A percentile compares a stretch with the other conserved stretches of the same genome.
phyloP scores from a whole-genome alignment of 2,329 filamentous ascomycete genomes.

The Bipolaris sorokiniana region DNA sequence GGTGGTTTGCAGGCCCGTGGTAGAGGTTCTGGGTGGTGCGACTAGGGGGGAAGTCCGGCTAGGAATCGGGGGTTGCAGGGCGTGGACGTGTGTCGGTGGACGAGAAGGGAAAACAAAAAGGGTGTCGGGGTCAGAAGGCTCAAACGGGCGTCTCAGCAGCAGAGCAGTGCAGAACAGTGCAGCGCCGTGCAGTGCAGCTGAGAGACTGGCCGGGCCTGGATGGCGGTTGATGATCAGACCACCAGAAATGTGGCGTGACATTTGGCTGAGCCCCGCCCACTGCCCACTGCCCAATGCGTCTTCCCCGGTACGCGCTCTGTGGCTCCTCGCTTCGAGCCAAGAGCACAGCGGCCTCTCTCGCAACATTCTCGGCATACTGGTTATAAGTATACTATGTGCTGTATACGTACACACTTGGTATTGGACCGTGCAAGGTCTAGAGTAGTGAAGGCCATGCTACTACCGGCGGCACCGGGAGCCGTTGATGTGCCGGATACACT shows the following conservation, averaged over 20 bases:
- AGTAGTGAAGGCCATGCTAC: too few relatives aligned
- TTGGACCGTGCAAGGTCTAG: too few relatives aligned
- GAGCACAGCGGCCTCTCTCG: neutral
- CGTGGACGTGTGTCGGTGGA: constrained; percentile 4
- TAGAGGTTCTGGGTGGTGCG: constrained; percentile 7
- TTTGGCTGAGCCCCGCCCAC: constrained; percentile 26
- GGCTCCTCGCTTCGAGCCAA: neutral
- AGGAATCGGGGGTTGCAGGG: constrained; percentile 23
- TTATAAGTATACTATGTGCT: neutral
- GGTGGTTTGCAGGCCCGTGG: constrained; percentile 12
- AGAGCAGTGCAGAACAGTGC: constrained; percentile 12
- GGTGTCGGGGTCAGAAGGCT: constrained; percentile 7
- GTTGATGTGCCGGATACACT: too few relatives aligned
- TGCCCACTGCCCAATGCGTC: constrained; percentile 16
- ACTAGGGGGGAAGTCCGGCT: constrained; percentile 7
- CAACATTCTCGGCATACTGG: neutral
- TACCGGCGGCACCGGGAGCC: too few relatives aligned
- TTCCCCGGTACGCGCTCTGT: constrained; percentile 3
- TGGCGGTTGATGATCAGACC: constrained; percentile 38
- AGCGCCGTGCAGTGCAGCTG: too few relatives aligned
- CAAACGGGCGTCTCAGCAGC: constrained; percentile 26
- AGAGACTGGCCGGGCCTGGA: constrained; percentile 14
- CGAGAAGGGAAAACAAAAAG: constrained; percentile 10
- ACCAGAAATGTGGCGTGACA: constrained; percentile 44
- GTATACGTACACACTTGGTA: too few relatives aligned